Evolutionary conservation across 129 eudicot genomes (phyloP).

Genomic region (Flaveria brownii): DNA sequence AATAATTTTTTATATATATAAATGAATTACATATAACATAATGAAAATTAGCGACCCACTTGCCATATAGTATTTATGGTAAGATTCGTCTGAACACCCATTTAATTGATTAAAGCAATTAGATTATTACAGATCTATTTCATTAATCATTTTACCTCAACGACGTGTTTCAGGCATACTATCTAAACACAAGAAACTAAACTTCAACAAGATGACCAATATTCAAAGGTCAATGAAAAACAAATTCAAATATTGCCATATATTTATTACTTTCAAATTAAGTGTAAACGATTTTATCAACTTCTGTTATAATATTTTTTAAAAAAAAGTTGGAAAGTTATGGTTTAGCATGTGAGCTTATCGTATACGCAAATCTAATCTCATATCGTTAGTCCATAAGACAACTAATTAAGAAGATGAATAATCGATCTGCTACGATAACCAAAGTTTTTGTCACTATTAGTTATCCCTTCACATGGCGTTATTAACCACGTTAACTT

Average conservation of each 20-base stretch:
- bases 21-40: not conserved
- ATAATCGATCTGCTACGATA: no score
- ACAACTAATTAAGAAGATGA: constrained; percentile 3
- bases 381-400: constrained; percentile 1
- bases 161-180: not conserved
- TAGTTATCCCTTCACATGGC: constrained; percentile 36
- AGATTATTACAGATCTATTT: not conserved
- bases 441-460: constrained; percentile 28
- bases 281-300: constrained; percentile 9
- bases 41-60: not conserved
- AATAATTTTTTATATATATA: not conserved
- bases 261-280: not conserved
- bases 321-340: not conserved
- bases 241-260: not conserved
- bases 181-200: constrained; percentile 14
- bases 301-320: not conserved
- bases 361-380: constrained; percentile 19
- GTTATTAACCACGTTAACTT: constrained; percentile 17
- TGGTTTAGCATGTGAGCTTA: not conserved
- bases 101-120: not conserved
- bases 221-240: constrained; percentile 5
- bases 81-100: no score
- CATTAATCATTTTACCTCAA: not conserved
- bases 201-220: not conserved
- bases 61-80: no score